Percentiles rank a stretch among this genome's conserved stretches.
Evolutionary conservation across 441 rosid species (phyloP).

Genomic region (Geranium incanum): DNA sequence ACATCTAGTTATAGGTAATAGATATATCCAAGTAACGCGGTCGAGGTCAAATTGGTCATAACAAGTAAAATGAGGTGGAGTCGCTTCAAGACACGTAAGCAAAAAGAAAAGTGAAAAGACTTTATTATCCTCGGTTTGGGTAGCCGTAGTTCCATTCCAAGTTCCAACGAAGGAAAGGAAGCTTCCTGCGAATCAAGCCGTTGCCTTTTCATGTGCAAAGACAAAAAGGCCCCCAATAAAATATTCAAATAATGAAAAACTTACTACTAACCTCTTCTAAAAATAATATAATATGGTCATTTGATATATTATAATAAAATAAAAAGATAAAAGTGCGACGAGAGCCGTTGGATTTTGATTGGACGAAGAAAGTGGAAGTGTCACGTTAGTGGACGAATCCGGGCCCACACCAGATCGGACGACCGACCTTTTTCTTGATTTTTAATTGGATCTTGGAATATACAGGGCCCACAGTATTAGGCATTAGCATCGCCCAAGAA

Average conservation of each 20-base stretch:
- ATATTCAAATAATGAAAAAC: too few species aligned
- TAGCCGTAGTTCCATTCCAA: too few species aligned
- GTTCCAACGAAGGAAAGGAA: not conserved
- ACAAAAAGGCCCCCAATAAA: not conserved
- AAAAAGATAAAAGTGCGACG: not conserved
- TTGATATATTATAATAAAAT: too few species aligned
- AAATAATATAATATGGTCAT: too few species aligned
- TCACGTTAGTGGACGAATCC: not conserved
- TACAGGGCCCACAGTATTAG: not conserved
- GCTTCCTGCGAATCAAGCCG: not conserved
- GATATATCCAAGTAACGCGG: not conserved
- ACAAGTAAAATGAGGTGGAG: not conserved
- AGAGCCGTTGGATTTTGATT: not conserved
- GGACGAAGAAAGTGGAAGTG: too few species aligned
- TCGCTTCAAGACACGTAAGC: not conserved
- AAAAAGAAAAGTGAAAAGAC: not conserved
- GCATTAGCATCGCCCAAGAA: not conserved
- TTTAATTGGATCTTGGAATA: not conserved
- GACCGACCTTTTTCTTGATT: not conserved
- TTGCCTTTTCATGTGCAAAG: not conserved
- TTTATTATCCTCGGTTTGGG: not conserved
- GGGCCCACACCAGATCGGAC: not conserved
- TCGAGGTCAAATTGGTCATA: not conserved
- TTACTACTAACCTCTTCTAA: not conserved
- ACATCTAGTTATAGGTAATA: not conserved